Percentiles rank a stretch among this genome's conserved stretches.
Evolutionary conservation across 768 basidiomycete species (phyloP).

Genomic region (Naematelia aurantialba): DNA sequence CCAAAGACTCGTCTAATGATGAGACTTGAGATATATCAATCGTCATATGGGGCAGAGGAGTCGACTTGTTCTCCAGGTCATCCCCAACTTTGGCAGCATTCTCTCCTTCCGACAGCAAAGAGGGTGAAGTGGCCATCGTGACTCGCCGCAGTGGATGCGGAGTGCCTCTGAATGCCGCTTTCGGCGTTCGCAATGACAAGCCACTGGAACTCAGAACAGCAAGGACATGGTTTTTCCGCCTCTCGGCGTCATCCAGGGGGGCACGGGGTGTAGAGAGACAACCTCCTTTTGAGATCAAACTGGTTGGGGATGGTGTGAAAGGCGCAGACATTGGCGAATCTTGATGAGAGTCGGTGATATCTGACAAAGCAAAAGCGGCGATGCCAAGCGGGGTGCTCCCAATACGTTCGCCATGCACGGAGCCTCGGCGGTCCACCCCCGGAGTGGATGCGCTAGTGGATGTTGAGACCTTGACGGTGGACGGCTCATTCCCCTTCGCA

Average conservation of each 20-base stretch:
- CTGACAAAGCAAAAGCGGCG: conserved; percentile 19
- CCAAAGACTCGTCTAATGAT: conserved; percentile 38
- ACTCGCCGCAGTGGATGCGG: conserved; percentile 50
- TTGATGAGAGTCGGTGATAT: conserved; percentile 26
- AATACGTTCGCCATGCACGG: neutral
- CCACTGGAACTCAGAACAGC: conserved; percentile 39
- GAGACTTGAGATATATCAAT: conserved; percentile 10
- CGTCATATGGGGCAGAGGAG: neutral
- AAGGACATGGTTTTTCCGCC: conserved; percentile 41
- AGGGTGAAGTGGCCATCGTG: conserved; percentile 21
- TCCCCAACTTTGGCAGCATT: neutral
- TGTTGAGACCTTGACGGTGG: conserved; percentile 1
- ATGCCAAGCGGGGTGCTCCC: neutral
- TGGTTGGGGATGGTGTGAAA: conserved; percentile 31
- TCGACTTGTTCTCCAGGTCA: neutral
- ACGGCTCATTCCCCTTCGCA: conserved; percentile 3
- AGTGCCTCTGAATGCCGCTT: conserved; percentile 24
- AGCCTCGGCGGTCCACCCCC: conserved; percentile 13
- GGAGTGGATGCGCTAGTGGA: conserved; percentile 19
- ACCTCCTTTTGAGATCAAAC: conserved; percentile 13
- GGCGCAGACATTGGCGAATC: conserved; percentile 23
- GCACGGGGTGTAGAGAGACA: conserved; percentile 36
- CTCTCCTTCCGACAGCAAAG: conserved; percentile 29
- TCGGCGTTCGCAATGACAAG: conserved; percentile 15
- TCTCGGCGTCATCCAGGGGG: conserved; percentile 35